phyloP scores from a whole-genome alignment of 1,284 basidiomycete species.

The Trichosporon inkin region DNA sequence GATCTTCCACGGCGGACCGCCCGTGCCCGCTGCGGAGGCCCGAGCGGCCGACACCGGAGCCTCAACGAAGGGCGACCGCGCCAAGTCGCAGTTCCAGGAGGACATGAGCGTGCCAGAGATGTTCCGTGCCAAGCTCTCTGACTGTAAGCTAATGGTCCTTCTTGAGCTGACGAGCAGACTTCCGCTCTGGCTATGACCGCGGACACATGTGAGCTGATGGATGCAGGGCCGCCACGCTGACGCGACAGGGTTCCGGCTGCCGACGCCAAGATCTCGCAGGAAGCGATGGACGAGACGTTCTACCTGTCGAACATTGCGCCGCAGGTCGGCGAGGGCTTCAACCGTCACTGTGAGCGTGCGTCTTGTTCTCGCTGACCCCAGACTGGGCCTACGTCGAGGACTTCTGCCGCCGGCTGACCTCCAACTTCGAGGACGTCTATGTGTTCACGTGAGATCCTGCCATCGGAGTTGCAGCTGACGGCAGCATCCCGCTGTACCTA shows the following conservation, averaged over 20 bases:
- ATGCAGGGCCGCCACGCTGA: no score
- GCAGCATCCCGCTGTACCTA: constrained; percentile 81
- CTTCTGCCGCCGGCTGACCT: constrained; percentile 86
- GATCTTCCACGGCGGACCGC: constrained; percentile 23
- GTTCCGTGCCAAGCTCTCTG: constrained; percentile 80
- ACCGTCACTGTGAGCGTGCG: constrained; percentile 73
- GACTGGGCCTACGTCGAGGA: constrained; percentile 97
- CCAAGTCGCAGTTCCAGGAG: constrained; percentile 79
- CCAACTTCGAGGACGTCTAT: constrained; percentile 85
- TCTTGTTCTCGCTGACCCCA: constrained; percentile 38
- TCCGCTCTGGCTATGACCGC: constrained; percentile 89
- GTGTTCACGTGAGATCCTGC: constrained; percentile 68
- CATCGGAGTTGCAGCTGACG: background rate
- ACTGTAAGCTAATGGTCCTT: constrained; percentile 54
- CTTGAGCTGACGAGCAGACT: constrained; percentile 54
- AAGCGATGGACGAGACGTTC: constrained; percentile 97
- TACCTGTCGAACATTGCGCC: constrained; percentile 93
- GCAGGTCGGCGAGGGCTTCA: constrained; percentile 96
- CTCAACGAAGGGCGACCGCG: constrained; percentile 60
- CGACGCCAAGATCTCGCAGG: constrained; percentile 76
- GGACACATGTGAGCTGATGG: constrained; percentile 71
- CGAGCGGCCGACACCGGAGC: constrained; percentile 38
- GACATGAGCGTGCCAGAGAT: constrained; percentile 69
- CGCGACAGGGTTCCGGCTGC: constrained; percentile 83
- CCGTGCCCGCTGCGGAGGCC: constrained; percentile 38